Base-by-base conservation (phyloP, 352 stramenopile genomes). In the Phytophthora cactorum region DNA sequence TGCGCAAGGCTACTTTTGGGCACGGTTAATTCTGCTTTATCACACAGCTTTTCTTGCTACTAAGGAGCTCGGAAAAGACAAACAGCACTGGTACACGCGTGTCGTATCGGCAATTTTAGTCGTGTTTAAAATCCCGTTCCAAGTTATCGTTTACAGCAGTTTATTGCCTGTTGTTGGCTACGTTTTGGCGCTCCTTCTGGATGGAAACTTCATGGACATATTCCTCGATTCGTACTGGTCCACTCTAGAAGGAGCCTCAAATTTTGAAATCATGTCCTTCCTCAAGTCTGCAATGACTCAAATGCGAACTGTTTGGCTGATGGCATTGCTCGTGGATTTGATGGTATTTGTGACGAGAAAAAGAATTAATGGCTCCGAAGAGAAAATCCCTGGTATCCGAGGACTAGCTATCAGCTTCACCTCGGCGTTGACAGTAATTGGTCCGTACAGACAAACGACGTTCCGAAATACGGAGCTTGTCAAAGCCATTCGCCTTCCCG, bases 81-180 rank as follows among this genome's bases (percentile, higher is more conserved):
- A 17, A 3, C n/a, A 14, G 4, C 25, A 3, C 64, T 15, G 9
- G 59, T 15, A 31, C 25, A 46, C 50, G 8, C 50, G 38, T 28
- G 15, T 52, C 10, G 12, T 52, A 4, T 66, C 43, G 3, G 52
- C 70, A 7, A 12, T 70, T 25, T 12, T 25, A 4, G 77, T 66
- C 5, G 36, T 85, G 46, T 54, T 63, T 9, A 76, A 66, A 39
- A 79, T 90, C 29, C 81, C 79, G n/a, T 82, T 82, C 39, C 75
- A 90, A 36, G 71, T 79, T 0, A 69, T 88, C 10, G 67, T 90
- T 0, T 90, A 90, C 43, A 63, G 71, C 17, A 86, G 71, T 12
- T 64, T 69, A 28, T 52, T 89, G 9, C 78, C 81, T 2, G 55
- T 86, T 8, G 25, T 65, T 1, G 17, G 58, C 9, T 89, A 89